Evolutionary conservation across 345 rosid species (phyloP), one percentile per base, ranked within the genome.

Genomic region (Diplotaxis tenuifolia): DNA sequence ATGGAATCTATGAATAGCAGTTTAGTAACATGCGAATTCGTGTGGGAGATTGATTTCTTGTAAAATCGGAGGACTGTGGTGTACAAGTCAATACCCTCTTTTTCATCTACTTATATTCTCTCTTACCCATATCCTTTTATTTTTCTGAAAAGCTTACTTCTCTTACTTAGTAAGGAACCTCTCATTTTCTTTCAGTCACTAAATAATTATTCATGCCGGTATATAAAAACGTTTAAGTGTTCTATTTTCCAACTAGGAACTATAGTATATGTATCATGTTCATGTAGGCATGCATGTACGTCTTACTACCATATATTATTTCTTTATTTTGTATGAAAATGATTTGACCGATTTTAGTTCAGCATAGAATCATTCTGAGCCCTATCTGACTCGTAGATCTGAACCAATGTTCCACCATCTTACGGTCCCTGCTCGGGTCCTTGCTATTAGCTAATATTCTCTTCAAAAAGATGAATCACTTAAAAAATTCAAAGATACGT

Each of bases 21-120:
- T 57, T 16, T 68, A n/a, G 65, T 28, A 55, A 75, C 12, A 69
- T 76, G 65, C 22, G 54, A 55, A 55, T 70, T 47, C 75, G 66
- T 76, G 66, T 76, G 75, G 71, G 61, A 63, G 31, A 70, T 70
- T 32, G 66, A 64, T 76, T 63, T 23, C 75, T 76, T 76, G 71
- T 55, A 36, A 63, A 31, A 21, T 34, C 3, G 8, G 68, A 75
- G 50, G 70, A 53, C 25, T 7, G 6, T 75, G 68, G 68, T 75
- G 79, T 68, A 38, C 3, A 59, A 74, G 73, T 21, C 62, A 50
- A 67, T 38, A 27, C 42, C 36, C 52, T 0, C 29, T 53, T 75
- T 75, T 55, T 55, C 58, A 29, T 75, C 22, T 55, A 62, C 16
- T 55, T 42, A 15, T 21, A 69, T 75, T 62, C 70, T 54, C 52